Evolutionary conservation across 139 green algal genomes (phyloP).

Genomic region (Eudorina sp.): DNA sequence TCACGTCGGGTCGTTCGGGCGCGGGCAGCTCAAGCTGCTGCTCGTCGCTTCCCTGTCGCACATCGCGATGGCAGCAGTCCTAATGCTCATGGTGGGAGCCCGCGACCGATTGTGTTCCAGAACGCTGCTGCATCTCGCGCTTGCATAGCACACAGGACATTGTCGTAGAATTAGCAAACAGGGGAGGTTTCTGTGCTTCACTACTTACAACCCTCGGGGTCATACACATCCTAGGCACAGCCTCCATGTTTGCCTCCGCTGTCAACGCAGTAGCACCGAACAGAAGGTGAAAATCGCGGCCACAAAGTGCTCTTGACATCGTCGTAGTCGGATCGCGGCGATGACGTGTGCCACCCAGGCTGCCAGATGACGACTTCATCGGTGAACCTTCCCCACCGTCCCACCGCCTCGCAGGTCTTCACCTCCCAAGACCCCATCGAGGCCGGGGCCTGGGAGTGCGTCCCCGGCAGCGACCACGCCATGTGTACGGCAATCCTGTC

Average conservation of each 20-base stretch:
- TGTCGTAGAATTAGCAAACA: background rate
- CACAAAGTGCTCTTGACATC: too few species aligned
- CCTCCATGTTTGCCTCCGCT: background rate
- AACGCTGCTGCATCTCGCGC: background rate
- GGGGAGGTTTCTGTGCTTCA: background rate
- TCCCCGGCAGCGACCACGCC: background rate
- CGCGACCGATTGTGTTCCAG: background rate
- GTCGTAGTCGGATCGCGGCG: too few species aligned
- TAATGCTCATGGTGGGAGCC: constrained; percentile 29
- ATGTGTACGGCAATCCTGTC: background rate
- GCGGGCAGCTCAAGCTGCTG: background rate
- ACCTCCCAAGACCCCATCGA: constrained; percentile 20
- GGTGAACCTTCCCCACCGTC: background rate
- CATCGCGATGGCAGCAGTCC: background rate
- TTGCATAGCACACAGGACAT: background rate
- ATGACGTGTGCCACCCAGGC: too few species aligned
- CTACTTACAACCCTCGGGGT: background rate
- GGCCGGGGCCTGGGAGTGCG: background rate
- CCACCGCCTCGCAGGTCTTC: background rate
- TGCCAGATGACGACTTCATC: too few species aligned
- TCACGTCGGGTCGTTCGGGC: background rate
- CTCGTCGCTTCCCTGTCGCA: background rate
- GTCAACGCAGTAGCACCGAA: background rate
- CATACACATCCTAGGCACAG: background rate
- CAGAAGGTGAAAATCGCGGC: too few species aligned